Evolutionary conservation across 164 flowering plant species (phyloP), one percentile per base, ranked within the genome.

Genomic region (Brasenia schreberi): DNA sequence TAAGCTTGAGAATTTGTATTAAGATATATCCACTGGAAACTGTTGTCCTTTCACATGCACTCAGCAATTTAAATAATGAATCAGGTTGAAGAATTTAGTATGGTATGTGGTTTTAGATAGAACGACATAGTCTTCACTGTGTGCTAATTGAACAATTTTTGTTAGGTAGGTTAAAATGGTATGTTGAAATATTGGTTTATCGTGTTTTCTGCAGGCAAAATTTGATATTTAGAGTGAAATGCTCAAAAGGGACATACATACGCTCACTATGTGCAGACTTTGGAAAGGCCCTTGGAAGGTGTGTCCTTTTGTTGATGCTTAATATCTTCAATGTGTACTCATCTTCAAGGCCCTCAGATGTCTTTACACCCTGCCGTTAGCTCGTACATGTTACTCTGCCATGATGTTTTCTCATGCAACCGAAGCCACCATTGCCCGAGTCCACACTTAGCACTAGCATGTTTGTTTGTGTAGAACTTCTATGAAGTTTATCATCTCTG

Each of bases 171-270:
- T 33, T 33, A 33, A 33, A 33, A 33, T 33, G 39, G 39, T 33
- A 33, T 33, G 39, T n/a, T n/a, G 53, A 49, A 49, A 49, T 49
- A 9, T 49, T 49, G 16, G 16, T 14, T 9, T 49, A 4, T 61
- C 5, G 10, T 61, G 19, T 61, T 42, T 10, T 68, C 67, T 78
- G 76, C 88, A 94, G 99, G 66, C 97, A 94, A 82, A 94, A 91
- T 79, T 78, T 94, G 71, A 80, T 91, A 67, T 94, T 91, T 69
- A 78, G 92, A 27, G 96, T 94, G 66, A 87, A 77, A 58, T 94
- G 99, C 79, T 94, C 96, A 5, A 94, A 94, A 82, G 99, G 99
- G 62, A 94, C 99, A 66, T 91, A 94, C 72, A 88, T 94, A 23
- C 81, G 99, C 43, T 91, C 96, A 14, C 86, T 94, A 43, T 94